phyloP scores from a whole-genome alignment of 1,139 yeast species.

The Candida pseudoviswanathii region DNA sequence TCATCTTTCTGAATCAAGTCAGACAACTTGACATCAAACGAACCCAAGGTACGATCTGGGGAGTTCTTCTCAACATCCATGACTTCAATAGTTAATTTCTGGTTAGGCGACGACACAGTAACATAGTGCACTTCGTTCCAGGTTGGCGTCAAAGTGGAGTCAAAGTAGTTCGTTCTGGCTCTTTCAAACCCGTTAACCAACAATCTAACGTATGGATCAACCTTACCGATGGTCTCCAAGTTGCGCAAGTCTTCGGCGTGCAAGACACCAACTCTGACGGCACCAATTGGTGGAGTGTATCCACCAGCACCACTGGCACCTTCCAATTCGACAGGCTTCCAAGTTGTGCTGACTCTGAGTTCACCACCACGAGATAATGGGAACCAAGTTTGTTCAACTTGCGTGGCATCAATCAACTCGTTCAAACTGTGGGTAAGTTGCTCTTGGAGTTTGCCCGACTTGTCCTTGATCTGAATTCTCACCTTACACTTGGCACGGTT shows the following conservation, averaged over 20 bases:
- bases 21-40: slow-evolving; percentile 66
- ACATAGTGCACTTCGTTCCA: slow-evolving; percentile 86
- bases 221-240: slow-evolving; percentile 83
- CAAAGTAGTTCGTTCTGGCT: slow-evolving; percentile 74
- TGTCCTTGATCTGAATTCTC: slow-evolving; percentile 66
- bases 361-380: slow-evolving; percentile 73
- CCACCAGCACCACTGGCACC: slow-evolving; percentile 71
- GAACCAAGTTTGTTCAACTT: slow-evolving; percentile 78
- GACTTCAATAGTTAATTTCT: slow-evolving; percentile 78
- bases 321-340: slow-evolving; percentile 85
- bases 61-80: slow-evolving; percentile 85
- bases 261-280: slow-evolving; percentile 71
- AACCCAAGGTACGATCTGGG: slow-evolving; percentile 85
- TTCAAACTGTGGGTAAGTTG: slow-evolving; percentile 65
- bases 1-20: slow-evolving; percentile 72
- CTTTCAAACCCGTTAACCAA: slow-evolving; percentile 75
- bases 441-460: slow-evolving; percentile 57
- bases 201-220: slow-evolving; percentile 88
- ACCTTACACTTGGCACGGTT: slow-evolving; percentile 73
- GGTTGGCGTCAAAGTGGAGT: slow-evolving; percentile 72
- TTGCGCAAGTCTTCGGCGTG: slow-evolving; percentile 77
- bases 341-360: slow-evolving; percentile 64
- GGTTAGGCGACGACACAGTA: slow-evolving; percentile 79
- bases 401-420: slow-evolving; percentile 74
- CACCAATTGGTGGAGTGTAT: slow-evolving; percentile 92